These are phyloP conservation scores for Xanthoceras sorbifolium DNA, from an alignment of 345 rosid genomes.

Conservation along the genomic window DNA sequence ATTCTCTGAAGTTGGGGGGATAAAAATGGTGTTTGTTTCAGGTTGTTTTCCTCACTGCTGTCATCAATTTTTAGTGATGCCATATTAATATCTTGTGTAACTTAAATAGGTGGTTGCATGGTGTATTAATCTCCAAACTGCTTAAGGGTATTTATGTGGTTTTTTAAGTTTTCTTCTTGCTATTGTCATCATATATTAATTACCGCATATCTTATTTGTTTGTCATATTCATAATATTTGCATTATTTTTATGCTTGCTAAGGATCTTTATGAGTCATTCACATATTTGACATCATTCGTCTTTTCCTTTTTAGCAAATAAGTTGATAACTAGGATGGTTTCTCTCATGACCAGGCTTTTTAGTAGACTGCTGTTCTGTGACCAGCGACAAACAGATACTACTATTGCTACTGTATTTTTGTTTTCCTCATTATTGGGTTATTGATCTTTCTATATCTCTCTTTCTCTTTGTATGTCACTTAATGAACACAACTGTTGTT, in stretches of 20 bases:
- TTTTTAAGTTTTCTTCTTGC: neutral
- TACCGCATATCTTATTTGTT: neutral
- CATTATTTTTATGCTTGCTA: neutral
- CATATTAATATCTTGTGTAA: neutral
- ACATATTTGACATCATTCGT: too few species aligned
- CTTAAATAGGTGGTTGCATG: neutral
- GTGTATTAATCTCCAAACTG: neutral
- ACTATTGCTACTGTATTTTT: too few species aligned
- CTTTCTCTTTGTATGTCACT: too few species aligned
- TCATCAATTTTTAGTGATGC: neutral
- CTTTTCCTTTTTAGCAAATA: too few species aligned
- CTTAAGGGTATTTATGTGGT: neutral
- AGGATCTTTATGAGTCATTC: too few species aligned
- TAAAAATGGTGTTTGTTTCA: neutral
- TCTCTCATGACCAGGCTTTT: too few species aligned
- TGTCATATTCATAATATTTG: neutral
- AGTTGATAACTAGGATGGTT: too few species aligned
- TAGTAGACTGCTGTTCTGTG: too few species aligned
- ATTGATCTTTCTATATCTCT: too few species aligned
- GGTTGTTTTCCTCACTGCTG: neutral
- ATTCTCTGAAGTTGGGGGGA: neutral
- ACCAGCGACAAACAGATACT: too few species aligned
- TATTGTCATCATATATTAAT: neutral
- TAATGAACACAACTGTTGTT: too few species aligned
- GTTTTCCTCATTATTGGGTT: too few species aligned